These are phyloP conservation scores for Penicillium sp. DNA, from an alignment of 2,329 filamentous ascomycete genomes.

Conservation along the genomic window DNA sequence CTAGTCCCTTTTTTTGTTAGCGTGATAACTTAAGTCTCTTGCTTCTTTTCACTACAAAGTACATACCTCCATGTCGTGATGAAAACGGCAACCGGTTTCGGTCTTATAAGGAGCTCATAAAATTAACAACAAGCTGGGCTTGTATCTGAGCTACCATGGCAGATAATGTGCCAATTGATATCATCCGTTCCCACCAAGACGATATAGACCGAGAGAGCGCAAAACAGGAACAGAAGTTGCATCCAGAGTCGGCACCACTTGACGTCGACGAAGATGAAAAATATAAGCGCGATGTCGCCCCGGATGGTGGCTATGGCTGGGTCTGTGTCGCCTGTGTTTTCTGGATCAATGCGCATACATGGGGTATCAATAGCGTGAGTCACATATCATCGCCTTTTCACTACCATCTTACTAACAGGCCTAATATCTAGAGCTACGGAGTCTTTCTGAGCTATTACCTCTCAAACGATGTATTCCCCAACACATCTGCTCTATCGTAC, in stretches of 20 bases:
- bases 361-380: slow-evolving; percentile 68
- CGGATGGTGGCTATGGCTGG: slow-evolving; percentile 64
- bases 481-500: slow-evolving; percentile 56
- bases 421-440: slow-evolving; percentile 44
- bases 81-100: slow-evolving; percentile 15
- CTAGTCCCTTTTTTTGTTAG: slow-evolving; percentile 2
- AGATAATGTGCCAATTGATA: slow-evolving; percentile 35
- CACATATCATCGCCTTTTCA: not conserved
- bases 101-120: not conserved
- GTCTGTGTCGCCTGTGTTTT: slow-evolving; percentile 57
- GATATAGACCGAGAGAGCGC: slow-evolving; percentile 12
- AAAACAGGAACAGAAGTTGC: slow-evolving; percentile 12
- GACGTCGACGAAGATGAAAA: slow-evolving; percentile 31
- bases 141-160: slow-evolving; percentile 24
- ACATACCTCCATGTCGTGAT: slow-evolving; percentile 9
- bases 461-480: slow-evolving; percentile 54
- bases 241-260: slow-evolving; percentile 2
- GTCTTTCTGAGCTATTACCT: slow-evolving; percentile 64
- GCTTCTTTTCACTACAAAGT: not conserved
- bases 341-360: slow-evolving; percentile 68
- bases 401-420: not conserved
- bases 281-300: slow-evolving; percentile 37
- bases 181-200: slow-evolving; percentile 26
- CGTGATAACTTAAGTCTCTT: not conserved
- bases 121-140: not conserved